Evolutionary conservation across 1,284 basidiomycete species (phyloP), one percentile per base, ranked within the genome.

Genomic region (Apiotrichum gamsii): DNA sequence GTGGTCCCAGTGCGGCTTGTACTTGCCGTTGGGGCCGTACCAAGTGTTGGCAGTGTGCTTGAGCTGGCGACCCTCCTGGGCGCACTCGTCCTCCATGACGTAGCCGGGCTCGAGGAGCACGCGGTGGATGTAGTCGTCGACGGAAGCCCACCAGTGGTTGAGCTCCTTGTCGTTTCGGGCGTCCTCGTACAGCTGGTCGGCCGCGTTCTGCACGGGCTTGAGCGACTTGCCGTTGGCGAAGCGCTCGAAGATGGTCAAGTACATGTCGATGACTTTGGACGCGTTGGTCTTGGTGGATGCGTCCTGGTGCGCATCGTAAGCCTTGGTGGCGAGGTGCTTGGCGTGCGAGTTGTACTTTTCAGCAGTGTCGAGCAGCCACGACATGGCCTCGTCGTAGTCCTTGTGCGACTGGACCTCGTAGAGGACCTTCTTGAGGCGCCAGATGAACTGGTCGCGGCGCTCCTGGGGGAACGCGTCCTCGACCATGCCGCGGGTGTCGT

Each of bases 401-500:
- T 83, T 79, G 74, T 94, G 89, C 65, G 85, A 82, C 75, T 96
- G 93, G 72, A 88, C 90, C 72, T 96, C 93, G 52, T 64, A 25
- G 53, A 95, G 80, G 33, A 90, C 86, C 83, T 87, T 66, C 62
- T 62, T 73, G 41, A 70, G 45, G 56, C 67, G 55, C 63, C 54
- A 60, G 49, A 70, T 66, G 63, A 71, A 69, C 49, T 63, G 52
- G 47, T 91, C 85, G 19, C 88, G 78, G 25, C 89, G 77, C 73
- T 90, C 88, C 65, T 87, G 77, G 10, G 89, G 89, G 78, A 94
- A 90, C 67, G 85, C 85, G 34, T 93, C 84, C 51, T 85, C 83
- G 50, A 90, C 14, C 25, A 4, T 31, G 4, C 24, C 24, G 24
- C 24, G 28, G 23, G 14, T 31, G 33, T 8, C 18, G 14, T 18